Conservation (phyloP, 208 protist species). For the Leishmania lainsoni region DNA sequence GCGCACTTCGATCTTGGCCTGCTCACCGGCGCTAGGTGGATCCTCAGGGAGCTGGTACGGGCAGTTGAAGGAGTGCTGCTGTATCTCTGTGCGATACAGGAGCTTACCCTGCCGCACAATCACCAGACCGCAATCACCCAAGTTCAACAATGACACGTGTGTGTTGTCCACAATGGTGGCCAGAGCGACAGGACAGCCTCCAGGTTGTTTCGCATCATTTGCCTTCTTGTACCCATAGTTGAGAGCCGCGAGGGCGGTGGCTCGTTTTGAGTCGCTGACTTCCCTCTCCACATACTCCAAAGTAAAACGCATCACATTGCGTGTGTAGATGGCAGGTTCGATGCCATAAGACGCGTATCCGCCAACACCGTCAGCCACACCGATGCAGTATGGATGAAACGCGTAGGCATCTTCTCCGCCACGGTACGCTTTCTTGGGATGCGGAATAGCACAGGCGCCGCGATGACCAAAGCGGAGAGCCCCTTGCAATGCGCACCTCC, state of each 20-base stretch:
- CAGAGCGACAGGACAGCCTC: constrained; percentile 73
- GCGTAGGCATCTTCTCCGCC: constrained; percentile 88
- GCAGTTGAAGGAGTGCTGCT: constrained; percentile 91
- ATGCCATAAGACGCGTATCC: constrained; percentile 73
- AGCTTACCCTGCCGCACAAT: constrained; percentile 64
- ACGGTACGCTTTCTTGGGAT: constrained; percentile 73
- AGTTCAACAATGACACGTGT: constrained; percentile 78
- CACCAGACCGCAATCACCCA: constrained; percentile 85
- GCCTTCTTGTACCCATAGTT: constrained; percentile 55
- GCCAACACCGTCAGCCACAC: constrained; percentile 87
- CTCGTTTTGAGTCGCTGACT: constrained; percentile 8
- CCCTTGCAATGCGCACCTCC: constrained; percentile 2
- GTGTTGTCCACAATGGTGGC: constrained; percentile 62
- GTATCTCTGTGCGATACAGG: constrained; percentile 63
- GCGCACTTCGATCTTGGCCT: constrained; percentile 57
- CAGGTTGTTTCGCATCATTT: constrained; percentile 44
- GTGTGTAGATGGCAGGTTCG: constrained; percentile 79
- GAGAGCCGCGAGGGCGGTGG: constrained; percentile 65
- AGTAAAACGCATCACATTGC: constrained; percentile 75
- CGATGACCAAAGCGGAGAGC: constrained; percentile 59
- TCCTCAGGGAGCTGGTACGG: constrained; percentile 85
- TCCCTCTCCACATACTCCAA: constrained; percentile 48
- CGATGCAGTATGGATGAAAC: constrained; percentile 70
- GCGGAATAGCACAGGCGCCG: constrained; percentile 72
- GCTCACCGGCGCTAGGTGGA: constrained; percentile 63